These are phyloP conservation scores for Suillus subaureus DNA, from an alignment of 768 basidiomycete genomes.

Conservation along the genomic window DNA sequence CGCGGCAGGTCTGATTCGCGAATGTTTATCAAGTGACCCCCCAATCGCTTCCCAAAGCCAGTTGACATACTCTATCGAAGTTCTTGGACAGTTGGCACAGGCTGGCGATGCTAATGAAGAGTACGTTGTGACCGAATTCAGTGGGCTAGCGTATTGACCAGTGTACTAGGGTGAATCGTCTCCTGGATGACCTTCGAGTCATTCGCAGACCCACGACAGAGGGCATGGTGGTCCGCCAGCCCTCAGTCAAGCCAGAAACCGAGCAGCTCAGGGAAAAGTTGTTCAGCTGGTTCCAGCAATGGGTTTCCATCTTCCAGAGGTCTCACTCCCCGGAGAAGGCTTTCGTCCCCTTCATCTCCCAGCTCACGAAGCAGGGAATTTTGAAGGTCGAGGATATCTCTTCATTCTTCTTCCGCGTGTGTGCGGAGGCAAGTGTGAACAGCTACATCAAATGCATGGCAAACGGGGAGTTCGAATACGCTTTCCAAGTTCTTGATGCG, in stretches of 20 bases:
- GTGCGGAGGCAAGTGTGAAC: constrained; percentile 91
- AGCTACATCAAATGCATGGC: constrained; percentile 79
- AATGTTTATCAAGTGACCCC: constrained; percentile 81
- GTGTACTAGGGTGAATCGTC: constrained; percentile 55
- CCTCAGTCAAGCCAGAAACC: constrained; percentile 66
- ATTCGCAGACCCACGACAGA: constrained; percentile 52
- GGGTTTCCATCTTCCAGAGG: constrained; percentile 93
- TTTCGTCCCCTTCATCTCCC: constrained; percentile 96
- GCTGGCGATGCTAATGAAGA: constrained; percentile 82
- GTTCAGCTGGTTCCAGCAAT: constrained; percentile 87
- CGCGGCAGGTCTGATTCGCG: constrained; percentile 79
- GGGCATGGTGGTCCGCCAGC: constrained; percentile 40
- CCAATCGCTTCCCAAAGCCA: constrained; percentile 80
- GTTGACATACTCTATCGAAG: constrained; percentile 79
- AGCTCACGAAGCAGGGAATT: constrained; percentile 95
- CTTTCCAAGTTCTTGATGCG: constrained; percentile 94
- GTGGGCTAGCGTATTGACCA: not conserved
- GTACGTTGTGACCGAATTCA: constrained; percentile 46
- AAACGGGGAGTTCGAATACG: constrained; percentile 69
- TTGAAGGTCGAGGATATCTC: constrained; percentile 95
- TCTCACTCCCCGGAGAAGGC: constrained; percentile 90
- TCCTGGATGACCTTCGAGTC: constrained; percentile 82
- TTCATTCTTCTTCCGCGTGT: constrained; percentile 98
- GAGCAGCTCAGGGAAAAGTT: constrained; percentile 77
- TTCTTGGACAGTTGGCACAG: constrained; percentile 73